Percentiles rank a stretch among this genome's conserved stretches.
These are phyloP conservation scores for Psilocybe subaeruginosa DNA, from an alignment of 768 basidiomycete species.

Conservation along the genomic window DNA sequence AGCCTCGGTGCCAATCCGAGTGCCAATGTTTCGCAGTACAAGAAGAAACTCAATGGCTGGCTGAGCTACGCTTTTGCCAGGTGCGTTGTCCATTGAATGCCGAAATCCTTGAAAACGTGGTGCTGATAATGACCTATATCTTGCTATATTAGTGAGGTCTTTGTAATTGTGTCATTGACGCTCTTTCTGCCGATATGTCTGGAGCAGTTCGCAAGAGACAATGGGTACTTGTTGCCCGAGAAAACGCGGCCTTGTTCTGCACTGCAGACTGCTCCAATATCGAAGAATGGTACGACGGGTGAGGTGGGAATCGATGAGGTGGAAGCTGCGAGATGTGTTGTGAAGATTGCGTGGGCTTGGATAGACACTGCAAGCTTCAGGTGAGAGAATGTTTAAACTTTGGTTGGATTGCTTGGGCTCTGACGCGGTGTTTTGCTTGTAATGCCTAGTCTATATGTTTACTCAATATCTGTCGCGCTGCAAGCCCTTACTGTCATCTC, in stretches of 20 bases:
- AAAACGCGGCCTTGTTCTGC: slow-evolving; percentile 59
- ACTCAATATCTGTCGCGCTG: slow-evolving; percentile 85
- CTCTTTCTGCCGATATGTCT: slow-evolving; percentile 83
- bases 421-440: not conserved
- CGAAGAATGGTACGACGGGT: slow-evolving; percentile 11
- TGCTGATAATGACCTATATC: not conserved
- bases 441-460: slow-evolving; percentile 72
- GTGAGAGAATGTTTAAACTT: slow-evolving; percentile 38
- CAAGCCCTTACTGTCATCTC: slow-evolving; percentile 96
- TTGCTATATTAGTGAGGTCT: slow-evolving; percentile 64
- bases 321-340: slow-evolving; percentile 68
- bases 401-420: not conserved
- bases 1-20: too few species aligned
- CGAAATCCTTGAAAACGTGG: too few species aligned
- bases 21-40: slow-evolving; percentile 27
- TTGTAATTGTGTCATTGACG: slow-evolving; percentile 80
- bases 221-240: slow-evolving; percentile 79
- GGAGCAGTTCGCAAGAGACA: slow-evolving; percentile 89
- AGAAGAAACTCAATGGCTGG: slow-evolving; percentile 69
- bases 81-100: slow-evolving; percentile 32
- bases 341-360: slow-evolving; percentile 83
- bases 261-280: slow-evolving; percentile 16
- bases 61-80: slow-evolving; percentile 86
- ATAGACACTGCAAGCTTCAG: slow-evolving; percentile 93
- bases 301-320: slow-evolving; percentile 6